Base-by-base conservation (phyloP, 2,329 filamentous ascomycete genomes). In the Colletotrichum lindemuthianum region DNA sequence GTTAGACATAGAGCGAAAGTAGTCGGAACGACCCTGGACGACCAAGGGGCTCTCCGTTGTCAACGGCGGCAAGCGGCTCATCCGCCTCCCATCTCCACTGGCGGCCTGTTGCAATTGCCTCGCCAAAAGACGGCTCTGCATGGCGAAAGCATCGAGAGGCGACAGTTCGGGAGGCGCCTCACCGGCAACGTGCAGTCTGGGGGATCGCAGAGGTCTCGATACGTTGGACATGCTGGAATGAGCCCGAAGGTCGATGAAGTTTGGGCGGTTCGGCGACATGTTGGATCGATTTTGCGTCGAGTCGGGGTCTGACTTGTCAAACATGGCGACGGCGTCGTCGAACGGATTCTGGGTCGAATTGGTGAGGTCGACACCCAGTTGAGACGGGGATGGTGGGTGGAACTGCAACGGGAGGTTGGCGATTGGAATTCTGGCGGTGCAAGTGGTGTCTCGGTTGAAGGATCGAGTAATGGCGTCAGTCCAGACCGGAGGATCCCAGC, bases 101-200 rank as follows among this genome's bases (percentile, higher is more conserved):
- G 85, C 84, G 68, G 87, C 90, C 70, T 96, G 90, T 76, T 97
- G 90, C 66, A 99, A 87, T 77, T 97, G 91, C 78, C 88, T 92
- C 43, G 93, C 93, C 55, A 99, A 86, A 71, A 96, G 81, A 63
- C 95, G 90, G 71, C 94, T 96, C 74, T 98, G 95, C 67, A 95
- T 85, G 24, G 95, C 95, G 75, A 99, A 96, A 51, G 95, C 95
- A 83, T 99, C 96, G 69, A 99, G 86, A 10, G 96, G 96, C 8
- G 96, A 98, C 60, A 98, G 84, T 56, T 96, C 92, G 6, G 96
- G 96, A 16, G 96, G 95, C 1, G 91, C 86, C 71, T 95, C 92
- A 67, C 92, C 92, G 61, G 91, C 90, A 61, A 92, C 84, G 76
- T 93, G 90, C 64, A 93, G 81, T 67, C 91, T 89, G 45, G 91